Conservation (phyloP, 2,329 filamentous ascomycete species). For the Apiospora arundinis region DNA sequence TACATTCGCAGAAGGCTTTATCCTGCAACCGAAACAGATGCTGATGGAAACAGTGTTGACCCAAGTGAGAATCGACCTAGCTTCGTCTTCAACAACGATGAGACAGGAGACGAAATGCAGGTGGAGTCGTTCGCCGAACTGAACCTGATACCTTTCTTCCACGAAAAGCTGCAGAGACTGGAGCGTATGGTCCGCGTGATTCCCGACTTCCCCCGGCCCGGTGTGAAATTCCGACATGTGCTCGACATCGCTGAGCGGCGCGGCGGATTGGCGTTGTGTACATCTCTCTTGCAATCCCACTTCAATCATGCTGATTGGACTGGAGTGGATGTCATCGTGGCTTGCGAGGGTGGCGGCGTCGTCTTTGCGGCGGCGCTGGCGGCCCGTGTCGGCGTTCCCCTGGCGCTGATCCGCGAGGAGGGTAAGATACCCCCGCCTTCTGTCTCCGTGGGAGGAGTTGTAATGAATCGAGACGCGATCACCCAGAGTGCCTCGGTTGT, state of each 20-base stretch:
- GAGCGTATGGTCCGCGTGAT: conserved; percentile 55
- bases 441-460: conserved; percentile 53
- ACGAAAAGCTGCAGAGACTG: conserved; percentile 53
- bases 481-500: conserved; percentile 50
- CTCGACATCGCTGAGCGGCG: conserved; percentile 60
- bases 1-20: conserved; percentile 41
- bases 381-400: conserved; percentile 43
- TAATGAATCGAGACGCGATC: conserved; percentile 55
- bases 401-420: conserved; percentile 59
- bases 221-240: conserved; percentile 63
- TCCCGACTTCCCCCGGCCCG: conserved; percentile 56
- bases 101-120: conserved; percentile 45
- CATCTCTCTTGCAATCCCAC: conserved; percentile 53
- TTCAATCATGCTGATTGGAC: conserved; percentile 51
- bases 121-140: conserved; percentile 47
- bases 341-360: conserved; percentile 64
- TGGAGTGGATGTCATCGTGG: conserved; percentile 51
- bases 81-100: conserved; percentile 59
- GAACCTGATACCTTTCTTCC: conserved; percentile 52
- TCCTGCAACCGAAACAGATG: conserved; percentile 21
- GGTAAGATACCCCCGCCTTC: conserved; percentile 66
- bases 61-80: conserved; percentile 41
- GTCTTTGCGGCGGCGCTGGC: conserved; percentile 61
- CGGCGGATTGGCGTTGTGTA: conserved; percentile 57
- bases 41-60: conserved; percentile 28